Evolutionary conservation across 192 early-diverging fungal species (phyloP).

Genomic region (Coemansia sp.): DNA sequence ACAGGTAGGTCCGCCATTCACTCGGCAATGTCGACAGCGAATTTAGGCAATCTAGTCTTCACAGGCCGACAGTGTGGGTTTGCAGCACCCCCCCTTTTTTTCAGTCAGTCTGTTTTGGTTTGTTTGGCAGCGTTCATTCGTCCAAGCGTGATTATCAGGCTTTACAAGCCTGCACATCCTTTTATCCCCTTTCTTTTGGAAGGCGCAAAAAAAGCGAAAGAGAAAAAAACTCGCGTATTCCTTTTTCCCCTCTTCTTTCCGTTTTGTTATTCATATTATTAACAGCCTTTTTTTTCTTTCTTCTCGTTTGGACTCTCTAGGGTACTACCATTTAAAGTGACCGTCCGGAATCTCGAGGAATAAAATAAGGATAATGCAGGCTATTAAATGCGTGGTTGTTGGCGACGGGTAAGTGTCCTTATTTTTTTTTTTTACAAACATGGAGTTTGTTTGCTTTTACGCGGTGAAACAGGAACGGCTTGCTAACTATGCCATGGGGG

Average conservation of each 20-base stretch:
- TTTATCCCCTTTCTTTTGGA: constrained; percentile 16
- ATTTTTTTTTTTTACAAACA: not conserved
- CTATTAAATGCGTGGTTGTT: constrained; percentile 86
- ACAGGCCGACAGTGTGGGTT: not conserved
- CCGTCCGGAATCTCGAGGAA: constrained; percentile 10
- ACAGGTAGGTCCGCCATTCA: not conserved
- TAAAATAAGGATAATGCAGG: constrained; percentile 63
- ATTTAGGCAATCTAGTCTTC: not conserved
- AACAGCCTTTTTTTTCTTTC: constrained; percentile 10
- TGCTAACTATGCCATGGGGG: not conserved
- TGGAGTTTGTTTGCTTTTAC: not conserved
- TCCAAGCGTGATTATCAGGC: constrained; percentile 3
- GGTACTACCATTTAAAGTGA: not conserved
- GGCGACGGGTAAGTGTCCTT: constrained; percentile 83
- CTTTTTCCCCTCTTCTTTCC: constrained; percentile 1
- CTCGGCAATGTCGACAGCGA: not conserved
- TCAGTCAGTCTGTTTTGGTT: constrained; percentile 10
- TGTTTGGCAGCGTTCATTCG: constrained; percentile 3
- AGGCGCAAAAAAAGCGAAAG: not conserved
- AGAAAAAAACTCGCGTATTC: constrained; percentile 7
- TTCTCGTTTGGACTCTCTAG: constrained; percentile 57
- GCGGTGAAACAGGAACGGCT: not conserved
- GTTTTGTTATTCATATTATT: constrained; percentile 13
- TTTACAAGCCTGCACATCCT: constrained; percentile 7
- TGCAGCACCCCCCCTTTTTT: not conserved